A percentile compares a stretch with the other conserved stretches of the same genome.
These are phyloP conservation scores for Saxophila tyrrhenica DNA, from an alignment of 495 filamentous ascomycete genomes.

Conservation along the genomic window DNA sequence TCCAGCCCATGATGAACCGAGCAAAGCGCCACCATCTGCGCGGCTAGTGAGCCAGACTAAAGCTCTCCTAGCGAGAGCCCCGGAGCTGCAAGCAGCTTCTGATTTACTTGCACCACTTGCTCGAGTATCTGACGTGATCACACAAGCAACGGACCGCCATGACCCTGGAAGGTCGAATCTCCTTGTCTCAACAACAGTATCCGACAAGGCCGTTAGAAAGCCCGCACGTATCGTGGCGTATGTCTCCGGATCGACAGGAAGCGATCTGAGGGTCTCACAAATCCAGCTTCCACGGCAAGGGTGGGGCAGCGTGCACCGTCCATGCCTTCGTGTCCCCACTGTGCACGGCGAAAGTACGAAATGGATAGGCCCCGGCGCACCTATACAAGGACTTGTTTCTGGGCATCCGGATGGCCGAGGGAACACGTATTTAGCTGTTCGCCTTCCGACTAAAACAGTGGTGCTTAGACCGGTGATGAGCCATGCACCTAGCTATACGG, in stretches of 20 bases:
- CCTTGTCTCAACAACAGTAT: constrained; percentile 24
- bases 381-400: constrained; percentile 59
- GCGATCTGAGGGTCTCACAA: constrained; percentile 40
- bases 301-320: constrained; percentile 34
- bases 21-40: neutral
- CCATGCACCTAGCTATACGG: constrained; percentile 10
- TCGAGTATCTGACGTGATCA: constrained; percentile 23
- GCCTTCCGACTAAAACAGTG: constrained; percentile 17
- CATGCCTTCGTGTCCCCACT: constrained; percentile 28
- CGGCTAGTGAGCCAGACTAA: constrained; percentile 2
- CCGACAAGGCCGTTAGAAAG: constrained; percentile 11
- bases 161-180: constrained; percentile 25
- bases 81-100: constrained; percentile 23
- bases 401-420: constrained; percentile 33
- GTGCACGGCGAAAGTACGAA: constrained; percentile 32
- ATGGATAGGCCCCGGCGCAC: constrained; percentile 45
- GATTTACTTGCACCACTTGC: constrained; percentile 11
- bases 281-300: constrained; percentile 33
- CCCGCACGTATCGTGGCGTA: constrained; percentile 34
- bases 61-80: constrained; percentile 7
- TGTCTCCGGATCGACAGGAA: constrained; percentile 39
- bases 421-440: constrained; percentile 23
- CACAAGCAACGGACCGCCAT: constrained; percentile 11
- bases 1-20: neutral
- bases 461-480: constrained; percentile 22